These are phyloP conservation scores for Boletus huronensis DNA, from an alignment of 768 basidiomycete genomes.

Conservation along the genomic window DNA sequence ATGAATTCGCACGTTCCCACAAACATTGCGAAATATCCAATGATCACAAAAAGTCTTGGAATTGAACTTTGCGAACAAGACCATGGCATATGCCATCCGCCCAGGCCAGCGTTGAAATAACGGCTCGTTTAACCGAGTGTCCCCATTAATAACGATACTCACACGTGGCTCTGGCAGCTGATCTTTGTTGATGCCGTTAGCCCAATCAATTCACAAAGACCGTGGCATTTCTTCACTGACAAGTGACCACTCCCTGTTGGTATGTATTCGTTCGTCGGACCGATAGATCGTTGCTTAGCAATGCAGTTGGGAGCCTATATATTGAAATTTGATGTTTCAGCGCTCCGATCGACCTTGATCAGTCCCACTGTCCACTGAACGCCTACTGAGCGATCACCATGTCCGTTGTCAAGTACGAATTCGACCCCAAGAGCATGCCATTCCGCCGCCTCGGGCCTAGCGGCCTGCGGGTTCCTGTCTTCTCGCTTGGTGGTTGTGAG, in stretches of 20 bases:
- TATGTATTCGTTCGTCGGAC: not conserved
- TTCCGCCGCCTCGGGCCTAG: slow-evolving; percentile 43
- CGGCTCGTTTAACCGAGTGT: not conserved
- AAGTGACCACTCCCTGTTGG: not conserved
- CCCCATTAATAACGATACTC: not conserved
- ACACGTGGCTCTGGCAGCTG: not conserved
- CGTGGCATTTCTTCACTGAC: not conserved
- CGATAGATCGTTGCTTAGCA: slow-evolving; percentile 14
- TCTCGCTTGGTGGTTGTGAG: slow-evolving; percentile 51
- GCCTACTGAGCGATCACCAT: slow-evolving; percentile 8
- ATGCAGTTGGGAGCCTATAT: slow-evolving; percentile 14
- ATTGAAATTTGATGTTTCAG: not conserved
- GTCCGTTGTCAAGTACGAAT: slow-evolving; percentile 31
- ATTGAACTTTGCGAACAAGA: too few species aligned
- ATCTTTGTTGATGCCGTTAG: not conserved
- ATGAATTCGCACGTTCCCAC: not conserved
- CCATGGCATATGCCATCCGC: too few species aligned
- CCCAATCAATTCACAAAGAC: not conserved
- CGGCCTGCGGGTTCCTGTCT: slow-evolving; percentile 48
- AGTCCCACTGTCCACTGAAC: not conserved
- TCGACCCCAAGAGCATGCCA: slow-evolving; percentile 38
- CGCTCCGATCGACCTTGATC: not conserved
- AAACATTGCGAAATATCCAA: not conserved
- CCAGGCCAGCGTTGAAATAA: not conserved
- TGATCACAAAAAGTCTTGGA: too few species aligned